A percentile compares a stretch with the other conserved stretches of the same genome.
Conservation (phyloP, 73 alveolate genomes). For the Paramecium sexaurelia region DNA sequence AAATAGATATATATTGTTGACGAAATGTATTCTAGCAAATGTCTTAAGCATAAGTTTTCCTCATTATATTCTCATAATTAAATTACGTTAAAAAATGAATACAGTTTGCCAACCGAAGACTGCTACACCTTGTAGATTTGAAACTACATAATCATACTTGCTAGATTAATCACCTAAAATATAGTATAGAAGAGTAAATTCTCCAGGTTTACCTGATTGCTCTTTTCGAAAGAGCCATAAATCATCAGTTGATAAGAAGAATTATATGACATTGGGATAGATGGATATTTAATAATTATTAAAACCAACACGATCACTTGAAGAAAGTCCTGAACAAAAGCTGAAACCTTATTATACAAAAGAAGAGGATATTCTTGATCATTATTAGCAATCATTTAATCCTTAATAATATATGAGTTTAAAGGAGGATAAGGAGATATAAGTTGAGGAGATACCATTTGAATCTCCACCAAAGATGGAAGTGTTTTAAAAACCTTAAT, state of each 20-base stretch:
- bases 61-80: neutral
- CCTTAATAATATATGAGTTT: neutral
- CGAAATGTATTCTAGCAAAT: neutral
- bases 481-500: neutral
- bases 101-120: neutral
- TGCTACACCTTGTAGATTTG: neutral
- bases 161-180: neutral
- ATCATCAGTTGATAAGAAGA: neutral
- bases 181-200: slow-evolving; percentile 23
- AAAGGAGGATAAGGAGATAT: neutral
- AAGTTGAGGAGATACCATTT: neutral
- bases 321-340: neutral
- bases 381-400: neutral
- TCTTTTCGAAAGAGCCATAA: slow-evolving; percentile 4
- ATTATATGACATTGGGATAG: neutral
- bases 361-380: neutral
- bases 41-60: neutral
- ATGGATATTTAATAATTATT: neutral
- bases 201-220: slow-evolving; percentile 45
- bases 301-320: neutral
- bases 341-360: neutral
- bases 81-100: neutral
- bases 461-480: slow-evolving; percentile 36
- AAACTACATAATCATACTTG: neutral
- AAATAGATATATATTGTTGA: too few species aligned